Conservation (phyloP, 495 filamentous ascomycete genomes). For the Parmelia sp. region DNA sequence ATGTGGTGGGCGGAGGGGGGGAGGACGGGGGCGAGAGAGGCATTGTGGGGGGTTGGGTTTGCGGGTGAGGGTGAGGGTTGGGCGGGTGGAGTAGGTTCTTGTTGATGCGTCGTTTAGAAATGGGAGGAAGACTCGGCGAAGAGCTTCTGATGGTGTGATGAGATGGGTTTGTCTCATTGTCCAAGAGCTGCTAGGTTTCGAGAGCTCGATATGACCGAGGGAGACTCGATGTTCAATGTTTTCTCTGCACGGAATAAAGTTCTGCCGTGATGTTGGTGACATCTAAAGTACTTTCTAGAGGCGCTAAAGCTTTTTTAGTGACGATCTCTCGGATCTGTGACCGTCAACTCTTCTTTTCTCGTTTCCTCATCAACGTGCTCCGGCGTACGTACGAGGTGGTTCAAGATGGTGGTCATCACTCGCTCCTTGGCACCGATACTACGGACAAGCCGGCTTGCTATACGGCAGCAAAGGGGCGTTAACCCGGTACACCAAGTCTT, state of each 20-base stretch:
- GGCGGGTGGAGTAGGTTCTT: background rate
- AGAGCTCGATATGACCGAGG: too few species aligned
- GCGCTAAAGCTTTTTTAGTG: background rate
- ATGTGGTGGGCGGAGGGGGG: background rate
- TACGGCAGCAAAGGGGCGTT: conserved; percentile 52
- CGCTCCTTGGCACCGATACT: conserved; percentile 63
- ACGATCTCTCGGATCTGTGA: background rate
- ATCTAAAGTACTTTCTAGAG: too few species aligned
- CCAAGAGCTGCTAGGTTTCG: background rate
- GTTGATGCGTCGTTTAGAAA: background rate
- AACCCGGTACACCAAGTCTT: conserved; percentile 68
- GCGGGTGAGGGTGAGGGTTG: background rate
- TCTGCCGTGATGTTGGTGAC: too few species aligned
- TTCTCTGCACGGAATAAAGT: too few species aligned
- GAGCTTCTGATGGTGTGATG: conserved; percentile 7
- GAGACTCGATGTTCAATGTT: too few species aligned
- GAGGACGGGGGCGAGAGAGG: background rate
- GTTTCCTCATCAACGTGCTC: background rate
- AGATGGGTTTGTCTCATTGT: conserved; percentile 1
- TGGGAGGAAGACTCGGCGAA: conserved; percentile 14
- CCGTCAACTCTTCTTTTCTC: background rate
- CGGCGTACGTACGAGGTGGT: background rate
- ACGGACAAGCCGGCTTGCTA: conserved; percentile 58
- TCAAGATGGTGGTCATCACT: conserved; percentile 58
- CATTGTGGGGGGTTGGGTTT: background rate